phyloP scores from a whole-genome alignment of 1,284 basidiomycete genomes.

The Cystobasidium pallidum region DNA sequence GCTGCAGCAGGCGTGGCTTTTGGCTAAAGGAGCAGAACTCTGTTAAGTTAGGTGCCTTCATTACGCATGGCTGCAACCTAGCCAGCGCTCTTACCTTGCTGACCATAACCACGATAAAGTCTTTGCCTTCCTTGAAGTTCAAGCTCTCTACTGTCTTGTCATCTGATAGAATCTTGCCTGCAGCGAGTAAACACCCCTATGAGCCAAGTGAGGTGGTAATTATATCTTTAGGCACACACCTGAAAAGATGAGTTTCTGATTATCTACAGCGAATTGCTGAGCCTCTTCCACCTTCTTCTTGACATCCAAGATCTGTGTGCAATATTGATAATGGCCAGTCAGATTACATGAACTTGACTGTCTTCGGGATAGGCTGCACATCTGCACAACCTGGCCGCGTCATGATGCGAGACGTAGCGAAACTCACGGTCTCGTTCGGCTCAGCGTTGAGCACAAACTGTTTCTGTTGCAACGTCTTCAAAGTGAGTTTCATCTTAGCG shows the following conservation, averaged over 20 bases:
- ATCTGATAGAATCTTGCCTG: conserved; percentile 92
- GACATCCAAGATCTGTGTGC: conserved; percentile 66
- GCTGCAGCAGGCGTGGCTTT: conserved; percentile 63
- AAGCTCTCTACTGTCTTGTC: conserved; percentile 84
- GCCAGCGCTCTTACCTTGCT: conserved; percentile 70
- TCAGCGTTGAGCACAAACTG: conserved; percentile 73
- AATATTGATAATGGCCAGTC: not conserved
- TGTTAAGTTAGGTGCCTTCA: not conserved
- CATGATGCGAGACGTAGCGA: not conserved
- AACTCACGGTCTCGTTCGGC: conserved; percentile 66
- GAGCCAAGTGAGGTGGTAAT: not conserved
- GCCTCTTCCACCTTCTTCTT: conserved; percentile 81
- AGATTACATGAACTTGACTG: not conserved
- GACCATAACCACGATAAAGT: conserved; percentile 98
- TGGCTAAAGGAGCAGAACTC: conserved; percentile 58
- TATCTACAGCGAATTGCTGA: conserved; percentile 73
- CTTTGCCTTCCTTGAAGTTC: conserved; percentile 91
- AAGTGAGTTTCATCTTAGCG: conserved; percentile 62
- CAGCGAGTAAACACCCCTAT: conserved; percentile 3
- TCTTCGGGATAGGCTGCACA: not conserved
- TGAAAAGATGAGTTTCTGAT: conserved; percentile 94
- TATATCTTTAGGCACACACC: conserved; percentile 61
- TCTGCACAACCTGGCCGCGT: conserved; percentile 21
- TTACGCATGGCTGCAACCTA: not conserved
- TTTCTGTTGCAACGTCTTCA: conserved; percentile 94